phyloP scores from a whole-genome alignment of 2,329 filamentous ascomycete genomes.

The Achaetomium macrosporum region DNA sequence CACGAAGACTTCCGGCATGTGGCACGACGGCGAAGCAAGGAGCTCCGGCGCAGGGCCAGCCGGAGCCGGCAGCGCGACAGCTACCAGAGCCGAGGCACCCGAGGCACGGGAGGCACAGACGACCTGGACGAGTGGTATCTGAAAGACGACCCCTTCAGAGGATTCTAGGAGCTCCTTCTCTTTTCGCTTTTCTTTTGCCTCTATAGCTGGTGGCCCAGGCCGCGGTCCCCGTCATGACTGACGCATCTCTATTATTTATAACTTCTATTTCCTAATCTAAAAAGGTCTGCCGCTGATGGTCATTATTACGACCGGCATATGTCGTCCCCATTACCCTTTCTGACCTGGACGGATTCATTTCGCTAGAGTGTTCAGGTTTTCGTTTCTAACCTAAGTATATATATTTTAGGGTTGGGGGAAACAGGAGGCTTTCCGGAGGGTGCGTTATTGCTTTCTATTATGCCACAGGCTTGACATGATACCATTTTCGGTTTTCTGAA shows the following conservation, averaged over 20 bases:
- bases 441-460: too few species aligned
- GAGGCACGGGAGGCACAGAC: constrained; percentile 41
- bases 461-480: too few species aligned
- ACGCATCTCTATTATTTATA: background rate
- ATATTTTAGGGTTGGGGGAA: too few species aligned
- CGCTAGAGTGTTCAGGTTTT: background rate
- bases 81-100: constrained; percentile 41
- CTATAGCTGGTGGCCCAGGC: background rate
- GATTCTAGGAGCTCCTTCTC: background rate
- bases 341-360: background rate
- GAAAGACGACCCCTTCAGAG: constrained; percentile 53
- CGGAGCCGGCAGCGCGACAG: constrained; percentile 50
- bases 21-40: constrained; percentile 50
- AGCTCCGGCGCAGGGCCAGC: constrained; percentile 46
- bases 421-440: too few species aligned
- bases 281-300: background rate
- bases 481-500: too few species aligned
- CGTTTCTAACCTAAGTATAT: background rate
- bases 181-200: background rate
- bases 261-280: background rate
- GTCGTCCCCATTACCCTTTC: background rate
- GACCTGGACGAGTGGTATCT: constrained; percentile 50
- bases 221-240: too few species aligned
- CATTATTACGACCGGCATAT: background rate
- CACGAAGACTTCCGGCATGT: constrained; percentile 44